Base-by-base conservation (phyloP, 495 filamentous ascomycete genomes). In the Chaetomium fimeti region DNA sequence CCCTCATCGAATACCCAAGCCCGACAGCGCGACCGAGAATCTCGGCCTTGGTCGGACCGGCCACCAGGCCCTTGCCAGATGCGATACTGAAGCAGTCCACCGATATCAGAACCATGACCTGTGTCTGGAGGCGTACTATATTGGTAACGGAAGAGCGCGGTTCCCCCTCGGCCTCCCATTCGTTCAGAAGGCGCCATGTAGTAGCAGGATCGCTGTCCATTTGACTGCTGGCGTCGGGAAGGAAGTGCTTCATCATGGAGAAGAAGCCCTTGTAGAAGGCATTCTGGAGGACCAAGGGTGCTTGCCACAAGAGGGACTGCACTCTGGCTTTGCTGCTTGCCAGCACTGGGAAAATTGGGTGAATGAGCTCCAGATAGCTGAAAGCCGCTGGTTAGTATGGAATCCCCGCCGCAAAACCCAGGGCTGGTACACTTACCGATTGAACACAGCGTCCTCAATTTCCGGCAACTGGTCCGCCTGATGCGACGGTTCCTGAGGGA, bases 331-430 rank as follows among this genome's bases (percentile, higher is more conserved):
- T 91, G 42, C 82, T 86, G 66, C 84, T 79, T 1, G 90, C 84
- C 18, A 96, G 82, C 4, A 95, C 77, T 0, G 92, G 92, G 60
- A 93, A 87, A 18, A 86, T 84, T 2, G 85, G 84, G 69, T 95
- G 91, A 20, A 95, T 85, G 32, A 83, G 77, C 22, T 82, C 78
- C 60, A 91, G 87, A 70, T 92, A 93, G 55, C 88, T 92, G 45
- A 6, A 4, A n/a, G 24, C 5, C 1, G 54, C 53, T 28, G 59
- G 62, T 24, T 11, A 25, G 38, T 24, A 8, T 29, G 8, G 40
- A 22, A 16, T 8, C 36, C 2, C 4, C 13, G 12, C 16, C 6
- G n/a, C 3, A 24, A 22, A 2, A 51, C 3, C 18, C 15, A 11
- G 15, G 16, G 36, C 13, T n/a, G n/a, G 2, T 42, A 55, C 68